A percentile compares a stretch with the other conserved stretches of the same genome.
phyloP scores from a whole-genome alignment of 2,329 filamentous ascomycete species.

The Zelopaecilomyces penicillatus region DNA sequence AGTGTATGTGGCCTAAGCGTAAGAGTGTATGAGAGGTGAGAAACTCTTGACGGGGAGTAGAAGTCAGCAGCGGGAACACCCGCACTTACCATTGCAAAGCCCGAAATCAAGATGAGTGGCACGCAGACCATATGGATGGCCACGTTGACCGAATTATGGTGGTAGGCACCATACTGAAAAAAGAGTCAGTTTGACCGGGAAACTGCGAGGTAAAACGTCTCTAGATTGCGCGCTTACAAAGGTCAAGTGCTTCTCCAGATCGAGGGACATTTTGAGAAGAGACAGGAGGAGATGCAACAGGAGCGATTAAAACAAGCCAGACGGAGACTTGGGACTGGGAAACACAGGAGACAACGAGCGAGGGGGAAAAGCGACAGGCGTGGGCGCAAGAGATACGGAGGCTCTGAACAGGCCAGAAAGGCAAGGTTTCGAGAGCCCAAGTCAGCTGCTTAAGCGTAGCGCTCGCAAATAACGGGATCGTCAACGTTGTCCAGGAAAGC shows the following conservation, averaged over 20 bases:
- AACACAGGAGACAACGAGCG: no score
- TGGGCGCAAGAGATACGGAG: no score
- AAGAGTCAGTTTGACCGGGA: background rate
- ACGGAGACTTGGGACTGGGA: no score
- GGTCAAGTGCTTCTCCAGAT: constrained; percentile 72
- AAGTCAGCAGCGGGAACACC: background rate
- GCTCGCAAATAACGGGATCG: no score
- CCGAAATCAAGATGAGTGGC: constrained; percentile 63
- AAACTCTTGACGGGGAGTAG: constrained; percentile 3
- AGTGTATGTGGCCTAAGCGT: constrained; percentile 48
- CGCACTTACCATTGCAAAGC: constrained; percentile 58
- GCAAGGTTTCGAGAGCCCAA: no score
- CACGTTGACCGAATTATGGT: constrained; percentile 69
- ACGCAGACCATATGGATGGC: constrained; percentile 75
- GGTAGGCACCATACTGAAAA: constrained; percentile 71
- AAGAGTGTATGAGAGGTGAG: constrained; percentile 5
- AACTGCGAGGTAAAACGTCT: background rate
- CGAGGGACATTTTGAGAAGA: constrained; percentile 50
- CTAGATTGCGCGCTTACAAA: constrained; percentile 51
- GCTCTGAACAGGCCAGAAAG: no score
- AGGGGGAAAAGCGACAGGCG: no score
- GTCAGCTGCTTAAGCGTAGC: no score
- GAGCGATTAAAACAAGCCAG: background rate
- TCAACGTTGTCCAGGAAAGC: no score
- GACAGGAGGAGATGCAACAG: constrained; percentile 5